Conservation (phyloP, 805 yeast species). For the Saturnispora saitoi region DNA sequence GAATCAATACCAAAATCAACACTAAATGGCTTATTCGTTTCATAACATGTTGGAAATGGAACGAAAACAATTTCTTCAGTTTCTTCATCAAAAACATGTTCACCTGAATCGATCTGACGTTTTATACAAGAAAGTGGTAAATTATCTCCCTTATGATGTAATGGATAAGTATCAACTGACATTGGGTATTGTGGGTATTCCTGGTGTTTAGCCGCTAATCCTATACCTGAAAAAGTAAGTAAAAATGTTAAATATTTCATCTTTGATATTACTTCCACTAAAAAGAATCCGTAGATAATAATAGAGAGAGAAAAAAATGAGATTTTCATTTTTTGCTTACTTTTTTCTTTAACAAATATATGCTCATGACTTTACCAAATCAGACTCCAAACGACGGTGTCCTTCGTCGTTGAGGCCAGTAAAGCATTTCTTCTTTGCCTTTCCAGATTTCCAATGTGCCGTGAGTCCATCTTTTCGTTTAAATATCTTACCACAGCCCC, state of each 20-base stretch:
- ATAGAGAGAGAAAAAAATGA: conserved; percentile 1
- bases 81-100: conserved; percentile 55
- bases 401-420: conserved; percentile 13
- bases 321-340: background rate
- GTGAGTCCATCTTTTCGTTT: conserved; percentile 29
- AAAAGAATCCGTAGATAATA: background rate
- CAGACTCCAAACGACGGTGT: conserved; percentile 6
- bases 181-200: conserved; percentile 23
- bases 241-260: background rate
- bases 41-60: conserved; percentile 54
- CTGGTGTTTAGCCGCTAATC: conserved; percentile 16
- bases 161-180: conserved; percentile 12
- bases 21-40: conserved; percentile 52
- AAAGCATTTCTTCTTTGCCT: conserved; percentile 28
- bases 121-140: conserved; percentile 52
- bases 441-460: conserved; percentile 31
- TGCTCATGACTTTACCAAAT: conserved; percentile 4
- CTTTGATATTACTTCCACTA: background rate
- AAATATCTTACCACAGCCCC: conserved; percentile 32
- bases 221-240: background rate
- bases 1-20: conserved; percentile 45
- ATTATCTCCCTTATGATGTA: conserved; percentile 30
- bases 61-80: conserved; percentile 48
- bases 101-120: conserved; percentile 67
- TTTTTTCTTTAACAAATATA: background rate